phyloP scores from a whole-genome alignment of 179 eudicot genomes.

The Corrigiola litoralis region DNA sequence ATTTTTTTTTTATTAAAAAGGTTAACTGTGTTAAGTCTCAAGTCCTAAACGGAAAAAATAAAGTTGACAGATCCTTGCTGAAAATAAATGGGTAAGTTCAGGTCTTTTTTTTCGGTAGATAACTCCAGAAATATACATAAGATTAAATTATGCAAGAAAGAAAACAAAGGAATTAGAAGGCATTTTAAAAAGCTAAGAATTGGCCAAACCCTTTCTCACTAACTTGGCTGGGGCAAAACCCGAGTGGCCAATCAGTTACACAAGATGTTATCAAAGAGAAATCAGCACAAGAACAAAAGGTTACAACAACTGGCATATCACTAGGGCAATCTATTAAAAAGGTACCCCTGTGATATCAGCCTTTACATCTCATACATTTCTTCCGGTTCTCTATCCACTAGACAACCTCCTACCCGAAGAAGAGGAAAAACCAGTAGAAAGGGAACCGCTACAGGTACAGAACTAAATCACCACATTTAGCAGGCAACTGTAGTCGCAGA shows the following conservation, averaged over 20 bases:
- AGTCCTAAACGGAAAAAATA: no score
- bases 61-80: no score
- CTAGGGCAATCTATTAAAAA: slow-evolving; percentile 32
- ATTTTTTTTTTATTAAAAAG: no score
- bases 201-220: slow-evolving; percentile 18
- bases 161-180: no score
- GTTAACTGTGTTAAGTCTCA: no score
- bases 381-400: slow-evolving; percentile 8
- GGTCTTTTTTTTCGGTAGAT: no score
- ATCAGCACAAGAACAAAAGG: slow-evolving; percentile 10
- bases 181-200: no score
- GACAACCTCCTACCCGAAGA: not conserved
- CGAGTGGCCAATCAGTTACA: slow-evolving; percentile 17
- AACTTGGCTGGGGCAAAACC: slow-evolving; percentile 14
- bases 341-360: slow-evolving; percentile 22
- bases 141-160: no score
- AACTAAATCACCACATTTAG: slow-evolving; percentile 14
- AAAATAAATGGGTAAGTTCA: no score
- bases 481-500: slow-evolving; percentile 39
- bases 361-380: slow-evolving; percentile 35
- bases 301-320: slow-evolving; percentile 29
- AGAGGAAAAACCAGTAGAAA: not conserved
- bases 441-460: slow-evolving; percentile 26
- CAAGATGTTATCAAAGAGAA: slow-evolving; percentile 17
- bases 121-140: no score